Conservation (phyloP, 306 rosid species). For the Psophocarpus tetragonolobus region DNA sequence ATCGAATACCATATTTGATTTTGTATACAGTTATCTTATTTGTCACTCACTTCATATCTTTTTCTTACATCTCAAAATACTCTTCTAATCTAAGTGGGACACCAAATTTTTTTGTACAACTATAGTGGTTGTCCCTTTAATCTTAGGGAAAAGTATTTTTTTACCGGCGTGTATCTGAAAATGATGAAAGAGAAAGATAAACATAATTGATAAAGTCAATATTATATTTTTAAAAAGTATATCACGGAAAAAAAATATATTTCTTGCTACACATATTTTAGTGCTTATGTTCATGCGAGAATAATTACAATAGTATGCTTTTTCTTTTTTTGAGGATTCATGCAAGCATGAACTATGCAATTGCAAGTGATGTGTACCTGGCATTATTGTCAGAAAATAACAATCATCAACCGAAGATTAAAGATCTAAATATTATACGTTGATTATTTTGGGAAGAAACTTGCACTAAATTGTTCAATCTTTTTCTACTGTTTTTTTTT, state of each 20-base stretch:
- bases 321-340: no score
- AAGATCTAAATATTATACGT: not conserved
- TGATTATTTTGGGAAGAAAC: not conserved
- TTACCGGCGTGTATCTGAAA: not conserved
- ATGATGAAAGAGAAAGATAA: not conserved
- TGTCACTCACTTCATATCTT: not conserved
- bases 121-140: no score
- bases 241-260: not conserved
- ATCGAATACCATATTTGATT: not conserved
- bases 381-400: slow-evolving; percentile 14
- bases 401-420: not conserved
- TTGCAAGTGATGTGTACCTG: not conserved
- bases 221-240: not conserved
- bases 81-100: not conserved
- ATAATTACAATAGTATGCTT: not conserved
- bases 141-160: not conserved
- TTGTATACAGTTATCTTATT: not conserved
- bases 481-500: not conserved
- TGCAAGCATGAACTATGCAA: not conserved
- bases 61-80: not conserved
- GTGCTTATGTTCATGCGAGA: not conserved
- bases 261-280: not conserved
- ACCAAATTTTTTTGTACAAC: not conserved
- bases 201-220: not conserved
- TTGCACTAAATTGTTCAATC: not conserved